Conservation (phyloP, 768 basidiomycete genomes). For the Suillus americanus region DNA sequence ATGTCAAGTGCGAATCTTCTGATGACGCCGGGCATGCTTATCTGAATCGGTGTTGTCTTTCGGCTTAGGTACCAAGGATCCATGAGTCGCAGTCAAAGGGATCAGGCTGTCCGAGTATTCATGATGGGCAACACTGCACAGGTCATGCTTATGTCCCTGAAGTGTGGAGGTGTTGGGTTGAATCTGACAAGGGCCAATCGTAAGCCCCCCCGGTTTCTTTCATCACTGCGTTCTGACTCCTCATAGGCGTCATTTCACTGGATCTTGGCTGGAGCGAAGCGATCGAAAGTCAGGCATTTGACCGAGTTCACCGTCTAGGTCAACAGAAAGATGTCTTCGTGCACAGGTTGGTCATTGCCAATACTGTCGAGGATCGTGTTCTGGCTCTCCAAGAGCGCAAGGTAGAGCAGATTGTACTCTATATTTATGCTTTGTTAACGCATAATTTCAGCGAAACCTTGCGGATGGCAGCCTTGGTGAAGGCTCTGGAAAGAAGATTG, state of each 20-base stretch:
- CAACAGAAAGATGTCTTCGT: conserved; percentile 52
- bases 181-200: conserved; percentile 66
- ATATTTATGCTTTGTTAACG: background rate
- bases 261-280: conserved; percentile 68
- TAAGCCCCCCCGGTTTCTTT: conserved; percentile 4
- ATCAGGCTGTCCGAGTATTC: conserved; percentile 55
- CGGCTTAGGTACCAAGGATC: conserved; percentile 54
- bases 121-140: conserved; percentile 58
- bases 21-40: background rate
- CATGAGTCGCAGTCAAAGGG: conserved; percentile 54
- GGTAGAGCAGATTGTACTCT: conserved; percentile 27
- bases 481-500: conserved; percentile 58
- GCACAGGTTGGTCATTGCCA: conserved; percentile 54
- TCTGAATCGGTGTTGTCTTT: background rate
- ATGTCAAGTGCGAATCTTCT: conserved; percentile 47
- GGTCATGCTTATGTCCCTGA: conserved; percentile 63
- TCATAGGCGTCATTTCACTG: conserved; percentile 50
- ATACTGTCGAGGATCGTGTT: conserved; percentile 73
- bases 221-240: background rate
- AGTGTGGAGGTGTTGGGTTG: conserved; percentile 56
- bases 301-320: conserved; percentile 56
- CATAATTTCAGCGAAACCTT: conserved; percentile 35
- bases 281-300: conserved; percentile 61
- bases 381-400: conserved; percentile 62
- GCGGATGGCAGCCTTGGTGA: conserved; percentile 65